phyloP scores from a whole-genome alignment of 2,329 filamentous ascomycete species.

The Ophiostoma sp. region DNA sequence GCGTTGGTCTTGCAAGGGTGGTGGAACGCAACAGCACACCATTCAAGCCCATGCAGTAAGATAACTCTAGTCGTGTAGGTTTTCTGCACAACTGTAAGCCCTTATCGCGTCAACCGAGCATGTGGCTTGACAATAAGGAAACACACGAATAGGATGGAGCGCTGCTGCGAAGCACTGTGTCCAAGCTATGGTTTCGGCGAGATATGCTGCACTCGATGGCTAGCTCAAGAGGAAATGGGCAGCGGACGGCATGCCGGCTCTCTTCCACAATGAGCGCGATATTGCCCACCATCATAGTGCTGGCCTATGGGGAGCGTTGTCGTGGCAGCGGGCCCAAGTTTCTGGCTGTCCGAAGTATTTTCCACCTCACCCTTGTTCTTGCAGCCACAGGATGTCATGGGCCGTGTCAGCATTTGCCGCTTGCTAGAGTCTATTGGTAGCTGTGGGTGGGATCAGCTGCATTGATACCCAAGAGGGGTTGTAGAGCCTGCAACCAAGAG shows the following conservation, averaged over 20 bases:
- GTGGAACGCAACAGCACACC: neutral
- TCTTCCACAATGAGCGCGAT: neutral
- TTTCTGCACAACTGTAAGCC: too few relatives aligned
- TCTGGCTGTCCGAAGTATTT: too few relatives aligned
- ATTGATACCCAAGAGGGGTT: slow-evolving; percentile 1
- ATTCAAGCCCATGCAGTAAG: neutral
- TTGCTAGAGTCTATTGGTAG: neutral
- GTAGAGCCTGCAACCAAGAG: neutral
- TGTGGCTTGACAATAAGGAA: too few relatives aligned
- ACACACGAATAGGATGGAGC: too few relatives aligned
- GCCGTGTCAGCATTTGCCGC: neutral
- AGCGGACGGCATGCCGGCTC: neutral
- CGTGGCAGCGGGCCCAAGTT: neutral
- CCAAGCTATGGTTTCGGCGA: too few relatives aligned
- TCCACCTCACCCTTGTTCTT: too few relatives aligned
- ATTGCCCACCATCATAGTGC: neutral
- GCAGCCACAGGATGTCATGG: neutral
- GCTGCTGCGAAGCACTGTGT: too few relatives aligned
- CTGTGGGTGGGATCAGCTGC: neutral
- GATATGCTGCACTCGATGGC: too few relatives aligned
- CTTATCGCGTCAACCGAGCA: too few relatives aligned
- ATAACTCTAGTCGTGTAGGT: too few relatives aligned
- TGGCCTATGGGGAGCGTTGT: neutral
- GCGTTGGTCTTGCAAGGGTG: neutral
- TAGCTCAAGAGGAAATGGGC: neutral